Evolutionary conservation across 164 flowering plant genomes (phyloP).

Genomic region (Warburgia ugandensis): DNA sequence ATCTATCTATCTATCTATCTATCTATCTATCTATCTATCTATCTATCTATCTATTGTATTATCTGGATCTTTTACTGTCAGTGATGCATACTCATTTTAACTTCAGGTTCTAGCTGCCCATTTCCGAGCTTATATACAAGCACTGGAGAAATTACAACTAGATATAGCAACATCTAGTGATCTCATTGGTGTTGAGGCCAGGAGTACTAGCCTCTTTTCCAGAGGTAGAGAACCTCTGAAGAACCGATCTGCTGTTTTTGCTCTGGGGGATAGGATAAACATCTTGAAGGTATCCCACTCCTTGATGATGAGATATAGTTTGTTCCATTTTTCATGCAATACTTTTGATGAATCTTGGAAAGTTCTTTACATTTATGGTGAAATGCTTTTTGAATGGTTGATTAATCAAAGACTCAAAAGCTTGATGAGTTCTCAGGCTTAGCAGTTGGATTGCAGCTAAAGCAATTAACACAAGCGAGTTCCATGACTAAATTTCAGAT

Average conservation of each 20-base stretch:
- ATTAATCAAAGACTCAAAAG: too few species aligned
- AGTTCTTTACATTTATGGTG: too few species aligned
- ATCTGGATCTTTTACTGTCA: neutral
- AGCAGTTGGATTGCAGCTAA: too few species aligned
- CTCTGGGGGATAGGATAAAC: conserved; percentile 86
- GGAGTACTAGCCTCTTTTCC: conserved; percentile 68
- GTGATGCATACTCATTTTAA: neutral
- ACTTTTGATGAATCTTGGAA: neutral
- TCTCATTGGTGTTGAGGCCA: conserved; percentile 90
- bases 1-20: too few species aligned
- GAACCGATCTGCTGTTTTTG: conserved; percentile 94
- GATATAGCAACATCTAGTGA: conserved; percentile 91
- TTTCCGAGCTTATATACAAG: conserved; percentile 95
- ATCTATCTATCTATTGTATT: neutral
- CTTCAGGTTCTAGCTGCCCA: conserved; percentile 91
- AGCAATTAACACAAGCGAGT: too few species aligned
- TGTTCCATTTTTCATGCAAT: neutral
- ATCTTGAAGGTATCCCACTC: conserved; percentile 65
- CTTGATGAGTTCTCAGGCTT: too few species aligned
- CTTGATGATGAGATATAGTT: neutral
- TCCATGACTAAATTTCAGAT: too few species aligned
- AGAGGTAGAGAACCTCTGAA: conserved; percentile 94
- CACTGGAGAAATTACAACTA: conserved; percentile 85
- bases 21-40: too few species aligned
- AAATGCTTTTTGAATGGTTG: too few species aligned